A percentile compares a stretch with the other conserved stretches of the same genome.
Evolutionary conservation across 805 yeast species (phyloP).

Genomic region (Myxozyma kluyveri): DNA sequence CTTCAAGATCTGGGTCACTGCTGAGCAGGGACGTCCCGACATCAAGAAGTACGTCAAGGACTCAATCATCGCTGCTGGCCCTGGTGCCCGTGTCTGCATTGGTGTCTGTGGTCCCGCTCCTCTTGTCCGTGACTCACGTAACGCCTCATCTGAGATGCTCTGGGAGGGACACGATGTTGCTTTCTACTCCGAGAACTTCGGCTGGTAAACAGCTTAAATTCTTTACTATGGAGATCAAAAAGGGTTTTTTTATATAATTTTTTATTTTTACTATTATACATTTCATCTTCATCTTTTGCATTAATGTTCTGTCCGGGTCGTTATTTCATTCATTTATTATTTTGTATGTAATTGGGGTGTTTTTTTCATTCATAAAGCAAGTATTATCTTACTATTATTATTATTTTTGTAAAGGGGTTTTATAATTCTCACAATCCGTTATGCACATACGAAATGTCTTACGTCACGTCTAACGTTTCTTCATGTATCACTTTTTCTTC

Average conservation of each 20-base stretch:
- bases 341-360: too few relatives aligned
- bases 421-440: too few relatives aligned
- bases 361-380: too few relatives aligned
- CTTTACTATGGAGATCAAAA: not conserved
- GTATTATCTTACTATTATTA: too few relatives aligned
- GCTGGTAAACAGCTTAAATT: slow-evolving; percentile 32
- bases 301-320: too few relatives aligned
- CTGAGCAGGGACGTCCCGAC: slow-evolving; percentile 37
- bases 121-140: slow-evolving; percentile 34
- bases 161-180: slow-evolving; percentile 32
- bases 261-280: too few relatives aligned
- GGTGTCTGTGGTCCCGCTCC: slow-evolving; percentile 38
- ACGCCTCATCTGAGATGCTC: slow-evolving; percentile 33
- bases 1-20: slow-evolving; percentile 36
- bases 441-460: too few relatives aligned
- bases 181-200: slow-evolving; percentile 36
- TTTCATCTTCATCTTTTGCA: too few relatives aligned
- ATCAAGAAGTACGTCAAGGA: slow-evolving; percentile 30
- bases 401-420: too few relatives aligned
- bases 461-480: too few relatives aligned
- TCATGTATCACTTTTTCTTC: too few relatives aligned
- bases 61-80: slow-evolving; percentile 29
- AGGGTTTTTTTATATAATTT: not conserved
- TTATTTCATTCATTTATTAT: too few relatives aligned
- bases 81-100: slow-evolving; percentile 30